phyloP scores from a whole-genome alignment of 2,329 filamentous ascomycete genomes.

The Verticillium nubilum region DNA sequence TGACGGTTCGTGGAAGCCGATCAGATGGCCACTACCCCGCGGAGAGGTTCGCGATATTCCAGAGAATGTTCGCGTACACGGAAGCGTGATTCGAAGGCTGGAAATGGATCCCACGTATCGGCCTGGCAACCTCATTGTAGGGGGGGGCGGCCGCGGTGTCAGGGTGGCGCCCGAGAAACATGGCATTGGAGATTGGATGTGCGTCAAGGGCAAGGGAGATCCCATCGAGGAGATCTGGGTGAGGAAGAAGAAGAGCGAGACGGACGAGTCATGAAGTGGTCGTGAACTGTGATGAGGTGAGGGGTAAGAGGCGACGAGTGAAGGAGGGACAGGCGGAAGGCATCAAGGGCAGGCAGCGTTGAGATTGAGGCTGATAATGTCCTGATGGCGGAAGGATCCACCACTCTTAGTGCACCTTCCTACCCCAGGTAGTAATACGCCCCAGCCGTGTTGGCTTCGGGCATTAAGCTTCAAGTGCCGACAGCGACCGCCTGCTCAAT shows the following conservation, averaged over 20 bases:
- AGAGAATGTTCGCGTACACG: slow-evolving; percentile 62
- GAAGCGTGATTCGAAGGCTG: slow-evolving; percentile 70
- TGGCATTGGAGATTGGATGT: slow-evolving; percentile 69
- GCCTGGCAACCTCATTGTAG: slow-evolving; percentile 74
- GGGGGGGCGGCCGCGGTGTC: slow-evolving; percentile 69
- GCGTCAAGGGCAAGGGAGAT: slow-evolving; percentile 59
- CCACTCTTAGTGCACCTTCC: background rate
- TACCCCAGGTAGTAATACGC: background rate
- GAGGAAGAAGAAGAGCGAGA: slow-evolving; percentile 22
- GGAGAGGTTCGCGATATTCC: slow-evolving; percentile 77
- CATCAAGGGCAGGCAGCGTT: background rate
- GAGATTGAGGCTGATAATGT: background rate
- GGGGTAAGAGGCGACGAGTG: too few relatives aligned
- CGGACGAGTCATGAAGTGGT: background rate
- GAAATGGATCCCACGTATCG: slow-evolving; percentile 57
- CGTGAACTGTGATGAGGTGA: too few relatives aligned
- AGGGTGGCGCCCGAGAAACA: slow-evolving; percentile 52
- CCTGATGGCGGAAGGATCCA: background rate
- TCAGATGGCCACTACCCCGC: slow-evolving; percentile 72
- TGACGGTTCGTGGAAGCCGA: slow-evolving; percentile 73
- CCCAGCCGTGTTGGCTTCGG: background rate
- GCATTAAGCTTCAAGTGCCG: background rate
- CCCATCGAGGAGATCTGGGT: slow-evolving; percentile 64
- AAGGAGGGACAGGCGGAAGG: background rate
- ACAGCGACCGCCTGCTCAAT: background rate